Conservation (phyloP, 345 rosid genomes). For the Hibiscus tridactylites region DNA sequence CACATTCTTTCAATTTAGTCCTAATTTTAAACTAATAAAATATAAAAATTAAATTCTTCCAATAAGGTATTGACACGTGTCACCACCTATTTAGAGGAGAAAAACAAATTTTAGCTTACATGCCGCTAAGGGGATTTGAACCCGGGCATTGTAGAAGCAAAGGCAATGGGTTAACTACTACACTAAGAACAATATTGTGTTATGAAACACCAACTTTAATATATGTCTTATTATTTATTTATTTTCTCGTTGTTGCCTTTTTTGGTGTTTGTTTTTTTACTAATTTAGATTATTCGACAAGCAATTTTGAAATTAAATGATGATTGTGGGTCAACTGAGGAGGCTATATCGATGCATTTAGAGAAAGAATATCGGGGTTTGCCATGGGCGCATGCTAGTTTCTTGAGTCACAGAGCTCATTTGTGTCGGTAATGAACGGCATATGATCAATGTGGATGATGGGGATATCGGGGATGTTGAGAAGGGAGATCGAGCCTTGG, state of each 20-base stretch:
- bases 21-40: too few species aligned
- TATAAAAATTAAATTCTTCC: too few species aligned
- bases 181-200: too few species aligned
- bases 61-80: too few species aligned
- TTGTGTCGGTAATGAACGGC: constrained; percentile 2
- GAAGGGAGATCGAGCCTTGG: background rate
- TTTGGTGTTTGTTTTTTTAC: too few species aligned
- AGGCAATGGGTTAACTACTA: too few species aligned
- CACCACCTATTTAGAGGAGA: too few species aligned
- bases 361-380: constrained; percentile 17
- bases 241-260: background rate
- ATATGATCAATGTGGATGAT: background rate
- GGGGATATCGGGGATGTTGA: background rate
- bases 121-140: too few species aligned
- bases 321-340: constrained; percentile 19
- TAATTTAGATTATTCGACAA: constrained; percentile 23
- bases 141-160: too few species aligned
- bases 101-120: too few species aligned
- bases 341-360: constrained; percentile 18
- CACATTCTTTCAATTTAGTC: too few species aligned
- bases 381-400: constrained; percentile 25
- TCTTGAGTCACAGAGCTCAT: constrained; percentile 19
- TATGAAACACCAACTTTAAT: too few species aligned
- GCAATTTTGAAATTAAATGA: constrained; percentile 22
- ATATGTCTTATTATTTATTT: background rate